phyloP scores from a whole-genome alignment of 768 basidiomycete genomes.

The Daedaleopsis sinensis region DNA sequence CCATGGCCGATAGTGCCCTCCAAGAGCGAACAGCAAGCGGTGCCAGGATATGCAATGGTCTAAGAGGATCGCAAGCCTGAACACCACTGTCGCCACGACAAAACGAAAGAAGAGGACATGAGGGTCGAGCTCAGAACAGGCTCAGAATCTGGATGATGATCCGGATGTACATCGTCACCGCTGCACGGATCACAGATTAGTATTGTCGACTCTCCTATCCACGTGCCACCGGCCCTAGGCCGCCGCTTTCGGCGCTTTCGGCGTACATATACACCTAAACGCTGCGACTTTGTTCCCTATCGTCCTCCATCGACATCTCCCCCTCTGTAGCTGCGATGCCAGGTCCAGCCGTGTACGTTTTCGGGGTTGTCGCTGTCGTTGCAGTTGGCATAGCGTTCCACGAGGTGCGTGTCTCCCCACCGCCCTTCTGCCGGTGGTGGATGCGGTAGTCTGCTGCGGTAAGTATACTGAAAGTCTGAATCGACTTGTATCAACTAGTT shows the following conservation, averaged over 20 bases:
- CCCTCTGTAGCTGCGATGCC: slow-evolving; percentile 34
- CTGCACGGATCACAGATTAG: not conserved
- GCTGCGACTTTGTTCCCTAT: slow-evolving; percentile 1
- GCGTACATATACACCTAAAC: slow-evolving; percentile 5
- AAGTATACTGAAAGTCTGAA: slow-evolving; percentile 4
- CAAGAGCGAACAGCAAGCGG: no score
- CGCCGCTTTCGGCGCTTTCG: not conserved
- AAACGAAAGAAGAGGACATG: no score
- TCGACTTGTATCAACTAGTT: slow-evolving; percentile 41
- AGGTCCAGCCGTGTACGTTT: slow-evolving; percentile 49
- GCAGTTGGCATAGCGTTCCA: slow-evolving; percentile 60
- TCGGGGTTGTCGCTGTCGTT: slow-evolving; percentile 41
- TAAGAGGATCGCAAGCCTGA: no score
- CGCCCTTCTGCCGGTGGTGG: not conserved
- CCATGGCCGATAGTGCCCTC: no score
- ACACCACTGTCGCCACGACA: no score
- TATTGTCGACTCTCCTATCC: no score
- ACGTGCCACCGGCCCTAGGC: not conserved
- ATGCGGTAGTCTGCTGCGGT: not conserved
- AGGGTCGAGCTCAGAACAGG: no score
- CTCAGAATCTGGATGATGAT: no score
- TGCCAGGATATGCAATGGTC: no score
- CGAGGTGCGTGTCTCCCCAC: slow-evolving; percentile 47
- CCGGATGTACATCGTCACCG: no score
- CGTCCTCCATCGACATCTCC: slow-evolving; percentile 20